Evolutionary conservation across 768 basidiomycete genomes (phyloP), one percentile per base, ranked within the genome.

Genomic region (Phylloporus sp.): DNA sequence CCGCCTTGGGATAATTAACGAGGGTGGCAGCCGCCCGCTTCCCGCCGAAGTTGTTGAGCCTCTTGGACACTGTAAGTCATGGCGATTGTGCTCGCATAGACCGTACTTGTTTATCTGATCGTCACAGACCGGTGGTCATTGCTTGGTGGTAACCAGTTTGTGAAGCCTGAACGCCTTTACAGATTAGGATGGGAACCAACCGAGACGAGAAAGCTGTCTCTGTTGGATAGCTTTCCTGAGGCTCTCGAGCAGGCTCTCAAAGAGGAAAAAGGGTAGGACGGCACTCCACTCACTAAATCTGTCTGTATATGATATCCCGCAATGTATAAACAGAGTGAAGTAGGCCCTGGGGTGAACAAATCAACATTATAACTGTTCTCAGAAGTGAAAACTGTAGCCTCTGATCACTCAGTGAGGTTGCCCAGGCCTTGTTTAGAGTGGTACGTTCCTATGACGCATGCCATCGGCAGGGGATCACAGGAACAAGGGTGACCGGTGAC

Each of bases 151-250:
- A 77, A 72, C 50, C 62, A 63, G 9, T 68, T 70, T 39, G 70
- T 64, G 18, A 68, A 63, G 26, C 52, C 71, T 1, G 60, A 69
- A 24, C 68, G 70, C 3, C 62, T 76, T 27, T 65, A 65, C 38
- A 70, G 58, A 31, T 57, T 77, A 12, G 74, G 76, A 31, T 76
- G 76, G 74, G 67, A 72, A 28, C 60, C 73, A 2, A 62, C 54
- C 2, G 58, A 67, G 42, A 63, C 63, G 31, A 57, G 53, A 31
- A 68, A 61, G 34, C 27, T 57, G 12, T 55, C 68, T 6, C 58
- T 68, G 44, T 29, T 69, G 48, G 66, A 71, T 8, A 59, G 53
- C 16, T 47, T 72, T 2, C 64, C 62, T 0, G 64, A 40, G 52
- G 66, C 72, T 65, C 58, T 74, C 60, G 55, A 66, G 9, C 52